Evolutionary conservation across 768 basidiomycete genomes (phyloP).

Genomic region (Sporobolomyces phaffii): DNA sequence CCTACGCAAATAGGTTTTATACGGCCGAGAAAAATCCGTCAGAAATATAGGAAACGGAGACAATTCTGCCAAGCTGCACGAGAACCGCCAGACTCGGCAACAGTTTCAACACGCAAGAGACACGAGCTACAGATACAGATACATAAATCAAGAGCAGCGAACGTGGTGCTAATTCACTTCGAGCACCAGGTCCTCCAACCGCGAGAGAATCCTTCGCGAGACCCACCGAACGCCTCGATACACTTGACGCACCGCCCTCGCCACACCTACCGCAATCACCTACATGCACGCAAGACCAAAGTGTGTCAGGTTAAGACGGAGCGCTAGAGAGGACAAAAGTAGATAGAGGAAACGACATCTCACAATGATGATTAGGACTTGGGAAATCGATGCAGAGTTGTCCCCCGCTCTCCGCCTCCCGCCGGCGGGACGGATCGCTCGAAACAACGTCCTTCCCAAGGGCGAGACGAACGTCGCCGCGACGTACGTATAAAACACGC

Average conservation of each 20-base stretch:
- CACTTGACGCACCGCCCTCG: not conserved
- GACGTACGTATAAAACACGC: constrained; percentile 14
- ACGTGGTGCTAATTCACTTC: constrained; percentile 30
- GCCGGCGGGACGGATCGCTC: constrained; percentile 19
- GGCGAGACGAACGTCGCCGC: constrained; percentile 18
- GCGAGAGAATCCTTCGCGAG: not conserved
- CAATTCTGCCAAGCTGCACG: no score
- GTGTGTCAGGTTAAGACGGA: no score
- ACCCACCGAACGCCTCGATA: constrained; percentile 20
- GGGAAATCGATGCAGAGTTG: not conserved
- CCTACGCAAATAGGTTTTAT: no score
- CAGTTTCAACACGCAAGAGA: no score
- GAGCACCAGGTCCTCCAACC: constrained; percentile 31
- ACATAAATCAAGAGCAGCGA: no score
- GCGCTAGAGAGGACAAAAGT: no score
- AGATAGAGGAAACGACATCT: not conserved
- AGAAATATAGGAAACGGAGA: no score
- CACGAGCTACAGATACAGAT: no score
- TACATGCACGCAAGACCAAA: no score
- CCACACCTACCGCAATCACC: constrained; percentile 22
- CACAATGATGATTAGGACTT: constrained; percentile 17
- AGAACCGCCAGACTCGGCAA: no score
- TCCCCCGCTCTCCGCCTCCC: not conserved
- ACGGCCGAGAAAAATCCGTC: no score
- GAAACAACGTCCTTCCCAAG: constrained; percentile 19